phyloP scores from a whole-genome alignment of 768 basidiomycete genomes.

The Candolleomyces eurysporus region DNA sequence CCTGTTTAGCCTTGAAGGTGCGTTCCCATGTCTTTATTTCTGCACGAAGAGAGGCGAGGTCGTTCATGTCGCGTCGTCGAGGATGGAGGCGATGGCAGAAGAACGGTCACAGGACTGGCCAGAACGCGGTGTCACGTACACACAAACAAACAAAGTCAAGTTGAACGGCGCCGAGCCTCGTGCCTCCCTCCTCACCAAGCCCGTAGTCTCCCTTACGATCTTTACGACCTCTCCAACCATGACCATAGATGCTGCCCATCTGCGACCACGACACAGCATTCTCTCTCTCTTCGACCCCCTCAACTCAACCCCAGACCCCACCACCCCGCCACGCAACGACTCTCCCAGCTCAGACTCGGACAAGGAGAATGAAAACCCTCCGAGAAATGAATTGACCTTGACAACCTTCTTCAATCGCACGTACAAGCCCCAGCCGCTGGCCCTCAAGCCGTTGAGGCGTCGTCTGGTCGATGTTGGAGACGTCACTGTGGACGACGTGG shows the following conservation, averaged over 20 bases:
- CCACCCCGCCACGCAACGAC: conserved; percentile 20
- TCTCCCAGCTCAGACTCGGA: conserved; percentile 34
- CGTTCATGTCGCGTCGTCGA: conserved; percentile 28
- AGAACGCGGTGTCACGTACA: conserved; percentile 32
- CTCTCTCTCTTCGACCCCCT: conserved; percentile 55
- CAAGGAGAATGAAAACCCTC: conserved; percentile 42
- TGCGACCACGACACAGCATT: conserved; percentile 44
- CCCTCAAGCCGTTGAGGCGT: conserved; percentile 30
- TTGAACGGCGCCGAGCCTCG: not conserved
- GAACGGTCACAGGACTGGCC: conserved; percentile 8
- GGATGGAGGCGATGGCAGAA: not conserved
- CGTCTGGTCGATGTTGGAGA: conserved; percentile 53
- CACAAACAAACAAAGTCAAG: conserved; percentile 33
- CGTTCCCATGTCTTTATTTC: conserved; percentile 82
- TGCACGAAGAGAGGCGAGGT: conserved; percentile 51
- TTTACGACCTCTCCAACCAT: conserved; percentile 9
- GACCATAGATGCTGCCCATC: conserved; percentile 25
- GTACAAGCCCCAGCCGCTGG: conserved; percentile 21
- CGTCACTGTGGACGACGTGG: conserved; percentile 38
- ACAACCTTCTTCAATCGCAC: conserved; percentile 37
- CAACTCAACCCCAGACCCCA: conserved; percentile 14
- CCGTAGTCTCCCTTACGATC: not conserved
- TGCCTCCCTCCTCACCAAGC: conserved; percentile 20
- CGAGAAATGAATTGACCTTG: conserved; percentile 20
- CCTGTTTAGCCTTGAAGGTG: conserved; percentile 54